Percentiles rank a stretch among this genome's conserved stretches.
Evolutionary conservation across 2,329 filamentous ascomycete species (phyloP).

Genomic region (Colletotrichum tabaci): DNA sequence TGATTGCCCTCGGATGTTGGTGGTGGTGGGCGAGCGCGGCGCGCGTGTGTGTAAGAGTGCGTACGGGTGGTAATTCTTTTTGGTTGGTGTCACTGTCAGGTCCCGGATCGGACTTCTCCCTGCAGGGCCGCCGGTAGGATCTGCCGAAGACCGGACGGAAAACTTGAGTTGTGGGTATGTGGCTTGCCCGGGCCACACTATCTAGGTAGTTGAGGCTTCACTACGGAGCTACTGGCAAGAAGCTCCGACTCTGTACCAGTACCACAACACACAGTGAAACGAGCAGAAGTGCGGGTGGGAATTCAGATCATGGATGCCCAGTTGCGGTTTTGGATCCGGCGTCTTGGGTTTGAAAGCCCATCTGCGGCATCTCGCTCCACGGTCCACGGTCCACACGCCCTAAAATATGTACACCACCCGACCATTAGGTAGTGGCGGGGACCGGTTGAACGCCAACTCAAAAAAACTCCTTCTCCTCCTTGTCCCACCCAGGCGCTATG

Average conservation of each 20-base stretch:
- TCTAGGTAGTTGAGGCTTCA: conserved; percentile 14
- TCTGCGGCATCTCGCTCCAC: not conserved
- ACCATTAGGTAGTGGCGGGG: conserved; percentile 22
- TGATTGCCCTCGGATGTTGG: conserved; percentile 37
- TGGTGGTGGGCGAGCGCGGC: conserved; percentile 20
- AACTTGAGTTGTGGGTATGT: conserved; percentile 32
- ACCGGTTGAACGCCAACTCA: conserved; percentile 11
- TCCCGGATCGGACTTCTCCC: conserved; percentile 39
- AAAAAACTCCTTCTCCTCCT: no score
- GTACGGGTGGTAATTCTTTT: not conserved
- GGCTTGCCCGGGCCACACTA: conserved; percentile 27
- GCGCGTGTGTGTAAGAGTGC: conserved; percentile 2
- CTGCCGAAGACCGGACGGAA: conserved; percentile 43
- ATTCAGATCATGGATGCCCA: not conserved
- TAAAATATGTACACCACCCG: not conserved
- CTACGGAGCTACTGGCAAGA: not conserved
- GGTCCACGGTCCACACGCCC: not conserved
- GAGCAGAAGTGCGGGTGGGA: not conserved
- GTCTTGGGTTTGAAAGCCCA: conserved; percentile 9
- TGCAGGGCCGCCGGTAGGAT: conserved; percentile 37
- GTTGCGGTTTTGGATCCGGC: conserved; percentile 1
- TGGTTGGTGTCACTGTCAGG: conserved; percentile 24
- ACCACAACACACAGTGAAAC: no score
- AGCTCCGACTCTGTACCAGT: not conserved
- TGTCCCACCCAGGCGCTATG: no score